Conservation (phyloP, 352 stramenopile genomes). For the Albugo candida region DNA sequence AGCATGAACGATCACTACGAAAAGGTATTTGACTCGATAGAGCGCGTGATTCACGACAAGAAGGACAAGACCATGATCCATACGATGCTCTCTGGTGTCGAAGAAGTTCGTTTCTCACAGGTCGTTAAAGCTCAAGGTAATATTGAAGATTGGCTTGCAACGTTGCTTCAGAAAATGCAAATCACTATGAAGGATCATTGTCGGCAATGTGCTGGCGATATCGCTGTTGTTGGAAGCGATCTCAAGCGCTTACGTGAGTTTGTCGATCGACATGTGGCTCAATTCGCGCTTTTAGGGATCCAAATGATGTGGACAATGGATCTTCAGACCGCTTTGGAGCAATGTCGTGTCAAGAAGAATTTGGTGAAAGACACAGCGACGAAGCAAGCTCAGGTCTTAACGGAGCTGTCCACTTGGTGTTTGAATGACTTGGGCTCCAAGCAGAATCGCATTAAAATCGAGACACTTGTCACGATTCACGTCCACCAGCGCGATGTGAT, state of each 20-base stretch:
- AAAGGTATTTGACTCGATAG: constrained; percentile 98
- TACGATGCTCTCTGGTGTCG: constrained; percentile 85
- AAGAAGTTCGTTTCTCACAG: constrained; percentile 88
- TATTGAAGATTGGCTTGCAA: constrained; percentile 97
- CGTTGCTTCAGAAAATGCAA: constrained; percentile 88
- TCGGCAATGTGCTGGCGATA: constrained; percentile 83
- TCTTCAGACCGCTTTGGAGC: constrained; percentile 87
- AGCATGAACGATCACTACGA: constrained; percentile 99
- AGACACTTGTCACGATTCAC: constrained; percentile 96
- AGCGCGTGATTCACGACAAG: constrained; percentile 95
- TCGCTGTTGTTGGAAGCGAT: constrained; percentile 80
- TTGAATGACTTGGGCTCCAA: constrained; percentile 91
- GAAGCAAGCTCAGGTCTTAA: constrained; percentile 85
- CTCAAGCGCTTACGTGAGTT: constrained; percentile 86
- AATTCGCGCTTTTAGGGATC: constrained; percentile 91
- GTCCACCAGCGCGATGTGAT: constrained; percentile 97
- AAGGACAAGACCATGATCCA: constrained; percentile 95
- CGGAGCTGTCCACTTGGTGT: constrained; percentile 92
- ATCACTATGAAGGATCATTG: constrained; percentile 96
- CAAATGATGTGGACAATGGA: constrained; percentile 95
- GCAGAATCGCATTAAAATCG: constrained; percentile 95
- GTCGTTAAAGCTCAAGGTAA: constrained; percentile 94
- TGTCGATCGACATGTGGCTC: constrained; percentile 87
- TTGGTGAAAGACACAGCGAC: constrained; percentile 94
- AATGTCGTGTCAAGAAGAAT: constrained; percentile 91